These are phyloP conservation scores for Penicillium desertorum DNA, from an alignment of 495 filamentous ascomycete genomes.

Conservation along the genomic window DNA sequence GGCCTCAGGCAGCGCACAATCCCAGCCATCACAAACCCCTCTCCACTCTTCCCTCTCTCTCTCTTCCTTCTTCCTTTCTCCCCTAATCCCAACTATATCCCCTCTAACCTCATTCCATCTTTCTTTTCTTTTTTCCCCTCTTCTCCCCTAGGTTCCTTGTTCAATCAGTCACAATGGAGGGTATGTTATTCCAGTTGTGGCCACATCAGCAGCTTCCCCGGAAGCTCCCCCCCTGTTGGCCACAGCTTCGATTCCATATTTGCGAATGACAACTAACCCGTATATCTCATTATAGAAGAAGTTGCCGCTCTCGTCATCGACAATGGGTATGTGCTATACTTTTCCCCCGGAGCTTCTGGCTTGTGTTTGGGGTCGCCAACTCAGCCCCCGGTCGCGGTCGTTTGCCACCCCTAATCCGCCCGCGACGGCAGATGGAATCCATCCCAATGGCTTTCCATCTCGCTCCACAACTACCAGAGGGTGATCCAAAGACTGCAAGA, in stretches of 20 bases:
- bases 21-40: conserved; percentile 38
- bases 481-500: conserved; percentile 7
- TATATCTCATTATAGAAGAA: conserved; percentile 72
- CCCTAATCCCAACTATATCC: conserved; percentile 31
- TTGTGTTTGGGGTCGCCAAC: conserved; percentile 24
- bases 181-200: conserved; percentile 53
- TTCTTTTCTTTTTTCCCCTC: conserved; percentile 43
- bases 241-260: conserved; percentile 1
- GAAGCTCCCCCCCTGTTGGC: conserved; percentile 15
- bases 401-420: conserved; percentile 20
- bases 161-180: conserved; percentile 68
- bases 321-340: conserved; percentile 86
- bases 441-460: conserved; percentile 21
- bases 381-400: conserved; percentile 31
- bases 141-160: conserved; percentile 22
- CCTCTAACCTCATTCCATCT: conserved; percentile 35
- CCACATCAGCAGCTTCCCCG: conserved; percentile 41
- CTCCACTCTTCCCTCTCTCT: conserved; percentile 31
- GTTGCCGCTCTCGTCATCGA: conserved; percentile 99
- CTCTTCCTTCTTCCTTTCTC: conserved; percentile 39
- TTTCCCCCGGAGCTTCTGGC: conserved; percentile 25
- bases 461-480: conserved; percentile 7
- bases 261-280: conserved; percentile 51
- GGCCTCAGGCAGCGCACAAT: conserved; percentile 27
- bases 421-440: conserved; percentile 19